Evolutionary conservation across 257 asterid species (phyloP), one percentile per base, ranked within the genome.

Genomic region (Paraleonurus japonicus): DNA sequence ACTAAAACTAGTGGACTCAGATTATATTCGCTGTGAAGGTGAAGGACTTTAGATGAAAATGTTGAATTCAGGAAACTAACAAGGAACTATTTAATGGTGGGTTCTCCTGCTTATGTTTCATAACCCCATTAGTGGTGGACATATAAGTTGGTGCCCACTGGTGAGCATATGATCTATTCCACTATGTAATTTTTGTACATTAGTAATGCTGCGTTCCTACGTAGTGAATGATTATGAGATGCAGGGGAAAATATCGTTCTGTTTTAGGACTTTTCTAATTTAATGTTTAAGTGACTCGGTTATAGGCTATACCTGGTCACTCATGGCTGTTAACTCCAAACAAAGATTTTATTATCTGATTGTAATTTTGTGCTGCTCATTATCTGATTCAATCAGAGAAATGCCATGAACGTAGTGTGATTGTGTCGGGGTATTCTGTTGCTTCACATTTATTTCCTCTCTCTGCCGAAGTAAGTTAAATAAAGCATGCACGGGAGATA

Each of bases 401-500:
- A 65, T 70, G 4, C 12, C 60, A n/a, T 54, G 20, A 41, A 33
- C 17, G 37, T 23, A 30, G 53, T 20, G 33, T 47, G 59, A 45
- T 41, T 23, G 17, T 47, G 12, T 48, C 32, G 17, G 58, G 48
- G 48, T 62, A 41, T 62, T 54, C 54, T 23, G 32, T 41, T 48
- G 58, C 47, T 12, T 35, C 33, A 66, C 28, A 11, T 48, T 32
- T 19, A 54, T 60, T 35, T 47, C 66, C 6, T 15, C 50, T 26
- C n/a, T 54, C 12, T 33, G 59, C 23, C 13, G 20, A 50, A 27
- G 20, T 41, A 33, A 48, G 13, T 47, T 57, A 47, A 37, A n/a
- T n/a, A 35, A 37, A 41, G 62, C 67, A 48, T 58, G 78, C 67
- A 37, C 11, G 47, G 8, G 27, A 37, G 51, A 7, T 27, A 41